A percentile compares a stretch with the other conserved stretches of the same genome.
These are phyloP conservation scores for Senecio squalidus DNA, from an alignment of 140 eudicot species.

Conservation along the genomic window DNA sequence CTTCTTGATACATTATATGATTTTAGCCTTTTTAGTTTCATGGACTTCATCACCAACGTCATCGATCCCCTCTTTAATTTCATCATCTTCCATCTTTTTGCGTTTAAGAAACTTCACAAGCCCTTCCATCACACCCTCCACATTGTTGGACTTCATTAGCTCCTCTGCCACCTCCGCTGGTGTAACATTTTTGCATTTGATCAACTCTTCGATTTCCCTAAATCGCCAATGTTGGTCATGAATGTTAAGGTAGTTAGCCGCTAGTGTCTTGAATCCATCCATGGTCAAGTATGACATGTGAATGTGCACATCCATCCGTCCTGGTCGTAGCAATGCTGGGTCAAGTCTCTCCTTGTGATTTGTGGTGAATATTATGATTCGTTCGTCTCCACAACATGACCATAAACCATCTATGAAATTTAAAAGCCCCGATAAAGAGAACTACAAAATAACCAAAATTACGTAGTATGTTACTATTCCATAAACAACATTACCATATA, in stretches of 20 bases:
- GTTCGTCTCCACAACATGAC: background rate
- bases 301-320: slow-evolving; percentile 2
- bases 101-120: background rate
- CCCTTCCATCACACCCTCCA: background rate
- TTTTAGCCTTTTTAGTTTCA: background rate
- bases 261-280: background rate
- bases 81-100: background rate
- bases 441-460: background rate
- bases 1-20: background rate
- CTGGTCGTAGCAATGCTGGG: background rate
- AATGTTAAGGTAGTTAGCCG: background rate
- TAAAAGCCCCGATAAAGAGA: background rate
- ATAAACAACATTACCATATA: too few relatives aligned
- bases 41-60: background rate
- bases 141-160: background rate
- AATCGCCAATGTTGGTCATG: slow-evolving; percentile 3
- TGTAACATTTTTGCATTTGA: background rate
- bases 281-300: slow-evolving; percentile 1
- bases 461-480: background rate
- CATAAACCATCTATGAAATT: background rate
- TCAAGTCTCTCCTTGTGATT: background rate
- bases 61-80: background rate
- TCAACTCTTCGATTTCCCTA: background rate
- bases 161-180: background rate
- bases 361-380: background rate